These are phyloP conservation scores for Penicillium fimorum DNA, from an alignment of 495 filamentous ascomycete genomes.

Conservation along the genomic window DNA sequence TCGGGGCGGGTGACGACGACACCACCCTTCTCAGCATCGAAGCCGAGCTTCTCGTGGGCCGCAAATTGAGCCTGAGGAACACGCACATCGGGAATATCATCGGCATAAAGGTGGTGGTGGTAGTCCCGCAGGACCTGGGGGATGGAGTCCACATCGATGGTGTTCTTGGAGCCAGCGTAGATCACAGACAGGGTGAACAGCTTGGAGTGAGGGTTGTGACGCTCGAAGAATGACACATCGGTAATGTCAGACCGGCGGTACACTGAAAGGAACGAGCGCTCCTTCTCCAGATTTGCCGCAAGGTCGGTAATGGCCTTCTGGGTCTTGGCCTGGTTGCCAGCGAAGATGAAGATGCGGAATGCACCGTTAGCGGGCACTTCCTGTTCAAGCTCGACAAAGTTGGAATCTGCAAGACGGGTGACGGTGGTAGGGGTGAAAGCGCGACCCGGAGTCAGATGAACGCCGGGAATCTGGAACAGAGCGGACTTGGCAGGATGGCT, in stretches of 20 bases:
- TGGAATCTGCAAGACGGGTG: conserved; percentile 79
- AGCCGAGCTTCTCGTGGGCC: conserved; percentile 84
- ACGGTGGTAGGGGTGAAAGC: conserved; percentile 74
- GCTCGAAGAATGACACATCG: conserved; percentile 72
- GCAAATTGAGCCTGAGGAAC: conserved; percentile 66
- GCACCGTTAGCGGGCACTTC: conserved; percentile 83
- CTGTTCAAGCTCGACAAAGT: conserved; percentile 84
- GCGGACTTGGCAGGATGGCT: conserved; percentile 67
- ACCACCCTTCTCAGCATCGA: conserved; percentile 69
- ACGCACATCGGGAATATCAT: conserved; percentile 73
- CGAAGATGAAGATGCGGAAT: conserved; percentile 83
- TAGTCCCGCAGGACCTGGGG: conserved; percentile 70
- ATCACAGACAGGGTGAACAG: conserved; percentile 78
- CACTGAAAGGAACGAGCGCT: conserved; percentile 64
- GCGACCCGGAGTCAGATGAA: conserved; percentile 64
- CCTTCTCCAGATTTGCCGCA: conserved; percentile 59
- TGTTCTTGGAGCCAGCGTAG: conserved; percentile 60
- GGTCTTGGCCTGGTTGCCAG: conserved; percentile 61
- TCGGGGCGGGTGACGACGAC: conserved; percentile 83
- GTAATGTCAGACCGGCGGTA: conserved; percentile 62
- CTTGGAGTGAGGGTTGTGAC: conserved; percentile 74
- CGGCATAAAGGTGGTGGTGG: conserved; percentile 79
- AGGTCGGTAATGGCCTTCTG: conserved; percentile 65
- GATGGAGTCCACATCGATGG: conserved; percentile 64
- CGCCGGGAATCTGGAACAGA: conserved; percentile 62